A percentile compares a stretch with the other conserved stretches of the same genome.
phyloP scores from a whole-genome alignment of 768 basidiomycete genomes.

The Cystobasidium ongulense region DNA sequence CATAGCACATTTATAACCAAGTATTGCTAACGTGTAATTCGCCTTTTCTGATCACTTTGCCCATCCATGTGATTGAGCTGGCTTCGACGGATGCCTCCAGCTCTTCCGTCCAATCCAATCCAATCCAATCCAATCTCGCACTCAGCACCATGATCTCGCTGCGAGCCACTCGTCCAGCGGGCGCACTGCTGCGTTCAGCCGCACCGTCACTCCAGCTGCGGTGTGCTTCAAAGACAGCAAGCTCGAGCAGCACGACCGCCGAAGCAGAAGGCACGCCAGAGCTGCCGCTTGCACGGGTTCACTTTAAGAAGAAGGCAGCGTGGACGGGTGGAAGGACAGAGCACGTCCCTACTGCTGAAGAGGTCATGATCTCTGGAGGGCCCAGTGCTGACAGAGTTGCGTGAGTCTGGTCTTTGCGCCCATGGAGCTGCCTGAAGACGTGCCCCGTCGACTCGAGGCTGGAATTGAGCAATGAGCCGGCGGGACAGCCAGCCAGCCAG shows the following conservation, averaged over 20 bases:
- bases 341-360: slow-evolving; percentile 1
- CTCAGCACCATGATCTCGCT: not conserved
- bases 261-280: not conserved
- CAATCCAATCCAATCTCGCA: not conserved
- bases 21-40: not conserved
- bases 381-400: slow-evolving; percentile 15
- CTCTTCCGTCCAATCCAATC: not conserved
- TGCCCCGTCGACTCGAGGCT: too few relatives aligned
- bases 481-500: too few relatives aligned
- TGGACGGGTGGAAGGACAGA: not conserved
- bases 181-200: not conserved
- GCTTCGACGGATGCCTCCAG: too few relatives aligned
- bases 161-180: not conserved
- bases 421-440: too few relatives aligned
- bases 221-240: not conserved
- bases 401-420: too few relatives aligned
- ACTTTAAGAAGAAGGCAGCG: not conserved
- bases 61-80: too few relatives aligned
- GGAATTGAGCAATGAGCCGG: too few relatives aligned
- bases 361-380: slow-evolving; percentile 7
- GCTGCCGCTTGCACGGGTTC: slow-evolving; percentile 4
- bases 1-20: too few relatives aligned
- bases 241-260: not conserved
- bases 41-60: not conserved
- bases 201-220: not conserved